Conservation (phyloP, 192 early-diverging fungal species). For the Backusella australiensis region DNA sequence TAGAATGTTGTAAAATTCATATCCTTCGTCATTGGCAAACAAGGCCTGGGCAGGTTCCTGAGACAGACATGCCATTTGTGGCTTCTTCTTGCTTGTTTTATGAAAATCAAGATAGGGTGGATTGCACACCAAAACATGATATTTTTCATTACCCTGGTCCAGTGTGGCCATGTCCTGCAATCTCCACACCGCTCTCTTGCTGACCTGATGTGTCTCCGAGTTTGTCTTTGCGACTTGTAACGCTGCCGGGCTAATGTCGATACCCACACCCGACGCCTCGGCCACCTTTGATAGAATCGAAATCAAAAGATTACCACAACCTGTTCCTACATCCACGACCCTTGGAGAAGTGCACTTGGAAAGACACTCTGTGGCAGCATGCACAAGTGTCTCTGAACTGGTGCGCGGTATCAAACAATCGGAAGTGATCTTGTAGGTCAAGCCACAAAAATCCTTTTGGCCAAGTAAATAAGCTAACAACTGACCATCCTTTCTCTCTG, state of each 20-base stretch:
- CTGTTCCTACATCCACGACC: constrained; percentile 74
- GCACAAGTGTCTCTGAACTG: constrained; percentile 66
- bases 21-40: constrained; percentile 61
- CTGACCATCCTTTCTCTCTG: constrained; percentile 22
- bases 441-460: constrained; percentile 57
- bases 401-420: constrained; percentile 70
- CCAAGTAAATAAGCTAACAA: constrained; percentile 51
- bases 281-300: constrained; percentile 44
- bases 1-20: constrained; percentile 58
- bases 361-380: constrained; percentile 39
- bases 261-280: constrained; percentile 51
- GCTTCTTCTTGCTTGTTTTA: constrained; percentile 33
- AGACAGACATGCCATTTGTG: constrained; percentile 33
- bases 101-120: constrained; percentile 64
- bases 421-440: constrained; percentile 54
- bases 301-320: constrained; percentile 68
- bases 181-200: constrained; percentile 38
- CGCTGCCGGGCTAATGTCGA: constrained; percentile 61
- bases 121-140: constrained; percentile 70
- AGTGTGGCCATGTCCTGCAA: constrained; percentile 47
- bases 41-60: constrained; percentile 67
- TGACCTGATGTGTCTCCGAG: constrained; percentile 25
- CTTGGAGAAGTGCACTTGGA: neutral
- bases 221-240: constrained; percentile 55
- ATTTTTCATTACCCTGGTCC: constrained; percentile 23